A percentile compares a stretch with the other conserved stretches of the same genome.
Evolutionary conservation across 768 basidiomycete genomes (phyloP).

Genomic region (Dacryopinax primogenitus): DNA sequence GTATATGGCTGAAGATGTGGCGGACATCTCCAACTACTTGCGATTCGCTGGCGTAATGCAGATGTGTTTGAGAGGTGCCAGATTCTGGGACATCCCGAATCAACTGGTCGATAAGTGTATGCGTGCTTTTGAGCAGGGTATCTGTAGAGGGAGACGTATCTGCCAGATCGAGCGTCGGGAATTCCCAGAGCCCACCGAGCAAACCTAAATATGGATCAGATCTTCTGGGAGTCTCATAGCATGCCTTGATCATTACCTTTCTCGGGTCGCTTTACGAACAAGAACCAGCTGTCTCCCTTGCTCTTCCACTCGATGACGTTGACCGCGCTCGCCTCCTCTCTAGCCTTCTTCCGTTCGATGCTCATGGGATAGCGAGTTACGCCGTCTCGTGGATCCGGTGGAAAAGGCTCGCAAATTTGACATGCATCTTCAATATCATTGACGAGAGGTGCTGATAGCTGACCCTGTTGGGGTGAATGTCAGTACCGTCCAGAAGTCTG

Average conservation of each 20-base stretch:
- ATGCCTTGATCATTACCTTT: conserved; percentile 40
- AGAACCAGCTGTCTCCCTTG: conserved; percentile 42
- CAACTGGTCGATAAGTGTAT: conserved; percentile 15
- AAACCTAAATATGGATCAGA: conserved; percentile 45
- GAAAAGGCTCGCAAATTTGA: conserved; percentile 49
- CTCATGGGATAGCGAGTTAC: conserved; percentile 85
- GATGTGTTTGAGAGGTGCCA: conserved; percentile 30
- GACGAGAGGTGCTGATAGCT: conserved; percentile 12
- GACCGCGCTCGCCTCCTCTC: conserved; percentile 75
- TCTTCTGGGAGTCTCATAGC: background rate
- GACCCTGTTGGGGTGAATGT: background rate
- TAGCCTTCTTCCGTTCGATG: conserved; percentile 61
- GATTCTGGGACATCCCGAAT: conserved; percentile 24
- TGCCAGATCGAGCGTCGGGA: conserved; percentile 53
- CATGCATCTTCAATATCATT: conserved; percentile 72
- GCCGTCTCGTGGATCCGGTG: conserved; percentile 16
- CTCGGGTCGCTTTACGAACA: conserved; percentile 72
- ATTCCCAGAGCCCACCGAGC: conserved; percentile 79
- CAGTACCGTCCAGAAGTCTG: background rate
- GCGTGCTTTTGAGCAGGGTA: conserved; percentile 3
- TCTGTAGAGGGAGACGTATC: background rate
- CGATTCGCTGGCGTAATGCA: conserved; percentile 25
- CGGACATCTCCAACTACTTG: conserved; percentile 48
- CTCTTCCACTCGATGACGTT: conserved; percentile 69
- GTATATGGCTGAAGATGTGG: conserved; percentile 84